Evolutionary conservation across 208 protist species (phyloP), one percentile per base, ranked within the genome.

Genomic region (Acanthamoeba lenticulata): DNA sequence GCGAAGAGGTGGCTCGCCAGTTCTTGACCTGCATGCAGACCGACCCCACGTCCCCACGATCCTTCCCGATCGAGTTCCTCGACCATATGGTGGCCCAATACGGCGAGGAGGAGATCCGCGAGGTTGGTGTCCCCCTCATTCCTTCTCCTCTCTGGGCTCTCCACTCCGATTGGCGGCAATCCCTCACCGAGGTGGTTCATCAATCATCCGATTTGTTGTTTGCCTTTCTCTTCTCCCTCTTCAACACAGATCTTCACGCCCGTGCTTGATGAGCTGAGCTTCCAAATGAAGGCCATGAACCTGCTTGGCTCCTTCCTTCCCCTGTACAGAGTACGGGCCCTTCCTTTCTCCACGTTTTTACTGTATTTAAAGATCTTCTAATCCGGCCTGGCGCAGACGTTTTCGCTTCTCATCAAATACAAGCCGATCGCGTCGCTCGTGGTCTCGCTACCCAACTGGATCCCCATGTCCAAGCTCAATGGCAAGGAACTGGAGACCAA

Each of bases 401-500:
- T 91, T 29, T 65, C 85, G 7, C 36, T 72, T 24, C 85, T 91
- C 44, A 49, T 91, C 17, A 91, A 74, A 81, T 81, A 83, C 45
- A 93, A 93, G 40, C 89, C 62, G 17, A 93, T 93, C 29, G 89
- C 89, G 9, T 44, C 89, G 40, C 49, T 93, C 11, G 89, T 36
- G 32, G 38, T 81, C 40, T 81, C 62, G 34, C 67, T 93, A 62
- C 89, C 89, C 44, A 81, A 81, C 29, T 93, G 89, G 89, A 57
- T 93, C 38, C 89, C 89, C 2, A 40, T 9, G n/a, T 15, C 40
- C 27, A 74, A 93, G 13, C 55, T 57, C 29, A 93, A 49, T n/a
- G 89, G 89, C 42, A 49, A 44, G n/a, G 89, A 93, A 40, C 45
- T 93, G 45, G 89, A 93, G 40, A 93, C 89, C 42, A 93, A 93